phyloP scores from a whole-genome alignment of 495 filamentous ascomycete genomes.

The Clohesyomyces aquaticus region DNA sequence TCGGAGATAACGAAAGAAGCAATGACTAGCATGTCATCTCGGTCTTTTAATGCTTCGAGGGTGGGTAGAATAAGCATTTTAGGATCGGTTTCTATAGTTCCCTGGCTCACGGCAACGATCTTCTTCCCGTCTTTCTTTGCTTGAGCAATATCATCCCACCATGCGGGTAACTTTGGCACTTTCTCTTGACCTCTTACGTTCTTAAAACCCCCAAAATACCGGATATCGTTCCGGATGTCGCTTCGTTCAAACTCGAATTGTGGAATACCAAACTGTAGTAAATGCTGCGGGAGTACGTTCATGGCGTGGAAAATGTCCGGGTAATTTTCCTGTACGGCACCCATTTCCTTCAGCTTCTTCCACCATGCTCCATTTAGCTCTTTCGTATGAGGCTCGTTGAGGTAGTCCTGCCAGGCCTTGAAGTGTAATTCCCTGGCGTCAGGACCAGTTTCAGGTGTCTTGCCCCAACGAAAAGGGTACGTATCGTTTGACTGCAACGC shows the following conservation, averaged over 20 bases:
- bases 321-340: neutral
- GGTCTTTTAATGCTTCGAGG: constrained; percentile 19
- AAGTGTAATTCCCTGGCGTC: constrained; percentile 16
- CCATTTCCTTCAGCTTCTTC: constrained; percentile 7
- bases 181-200: constrained; percentile 6
- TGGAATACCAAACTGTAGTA: constrained; percentile 20
- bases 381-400: neutral
- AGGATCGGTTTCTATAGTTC: constrained; percentile 12
- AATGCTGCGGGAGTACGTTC: constrained; percentile 14
- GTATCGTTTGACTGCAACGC: constrained; percentile 20
- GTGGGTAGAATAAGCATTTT: constrained; percentile 20
- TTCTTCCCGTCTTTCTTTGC: constrained; percentile 31
- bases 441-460: constrained; percentile 10
- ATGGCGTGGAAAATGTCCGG: neutral
- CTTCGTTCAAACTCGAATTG: constrained; percentile 24
- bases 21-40: constrained; percentile 22
- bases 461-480: constrained; percentile 18
- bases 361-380: constrained; percentile 2
- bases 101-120: constrained; percentile 26
- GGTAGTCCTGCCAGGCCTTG: constrained; percentile 12
- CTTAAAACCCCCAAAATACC: constrained; percentile 17
- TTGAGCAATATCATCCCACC: constrained; percentile 32
- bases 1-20: constrained; percentile 17
- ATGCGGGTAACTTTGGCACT: constrained; percentile 2
- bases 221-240: constrained; percentile 15